phyloP scores from a whole-genome alignment of 176 grass and related monocot species.

The Eragrostis nindensis region DNA sequence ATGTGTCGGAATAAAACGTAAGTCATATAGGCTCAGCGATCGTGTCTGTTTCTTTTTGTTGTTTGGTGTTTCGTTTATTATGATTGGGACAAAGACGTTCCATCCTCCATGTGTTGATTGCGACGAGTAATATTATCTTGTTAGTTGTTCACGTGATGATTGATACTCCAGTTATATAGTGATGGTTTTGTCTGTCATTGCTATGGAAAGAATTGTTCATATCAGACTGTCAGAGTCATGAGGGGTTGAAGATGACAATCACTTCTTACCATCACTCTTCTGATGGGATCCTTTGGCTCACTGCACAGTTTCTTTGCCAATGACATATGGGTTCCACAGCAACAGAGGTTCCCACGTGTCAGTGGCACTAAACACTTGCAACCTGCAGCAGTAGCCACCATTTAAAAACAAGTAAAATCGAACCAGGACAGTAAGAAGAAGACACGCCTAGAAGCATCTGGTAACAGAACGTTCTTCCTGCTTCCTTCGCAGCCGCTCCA shows the following conservation, averaged over 20 bases:
- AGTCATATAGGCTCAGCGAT: background rate
- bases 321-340: too few species aligned
- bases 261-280: background rate
- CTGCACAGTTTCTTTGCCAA: too few species aligned
- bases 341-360: too few species aligned
- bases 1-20: background rate
- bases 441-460: slow-evolving; percentile 19
- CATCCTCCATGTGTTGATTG: background rate
- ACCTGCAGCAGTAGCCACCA: too few species aligned
- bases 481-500: too few species aligned
- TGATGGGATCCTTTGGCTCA: too few species aligned
- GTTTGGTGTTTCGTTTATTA: background rate
- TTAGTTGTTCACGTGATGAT: background rate
- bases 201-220: background rate
- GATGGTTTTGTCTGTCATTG: background rate
- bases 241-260: background rate
- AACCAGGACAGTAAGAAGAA: too few species aligned
- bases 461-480: background rate
- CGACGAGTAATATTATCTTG: background rate
- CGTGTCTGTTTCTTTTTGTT: background rate
- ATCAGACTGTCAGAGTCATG: background rate
- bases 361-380: too few species aligned
- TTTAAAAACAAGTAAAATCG: background rate
- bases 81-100: background rate
- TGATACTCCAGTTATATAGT: background rate